These are phyloP conservation scores for Hortiboletus flavorubellus DNA, from an alignment of 768 basidiomycete species.

Conservation along the genomic window DNA sequence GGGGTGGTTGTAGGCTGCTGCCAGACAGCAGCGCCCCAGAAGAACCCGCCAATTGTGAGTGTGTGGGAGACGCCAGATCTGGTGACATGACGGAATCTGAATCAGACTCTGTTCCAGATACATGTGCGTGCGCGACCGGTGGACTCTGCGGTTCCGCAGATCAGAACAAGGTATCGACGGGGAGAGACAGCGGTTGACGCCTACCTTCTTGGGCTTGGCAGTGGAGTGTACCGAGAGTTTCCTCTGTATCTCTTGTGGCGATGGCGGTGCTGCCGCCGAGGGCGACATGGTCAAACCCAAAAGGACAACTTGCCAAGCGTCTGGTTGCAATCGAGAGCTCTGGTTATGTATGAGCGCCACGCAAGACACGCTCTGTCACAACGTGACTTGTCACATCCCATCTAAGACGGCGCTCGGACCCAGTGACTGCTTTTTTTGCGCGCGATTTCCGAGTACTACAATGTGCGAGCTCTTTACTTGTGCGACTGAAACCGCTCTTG, in stretches of 20 bases:
- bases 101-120: conserved; percentile 84
- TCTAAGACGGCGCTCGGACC: conserved; percentile 11
- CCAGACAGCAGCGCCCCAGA: conserved; percentile 29
- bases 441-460: background rate
- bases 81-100: conserved; percentile 69
- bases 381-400: conserved; percentile 20
- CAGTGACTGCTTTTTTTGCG: background rate
- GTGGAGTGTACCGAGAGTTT: conserved; percentile 78
- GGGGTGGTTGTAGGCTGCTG: conserved; percentile 45
- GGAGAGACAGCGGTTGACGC: background rate
- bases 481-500: conserved; percentile 4
- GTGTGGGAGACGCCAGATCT: conserved; percentile 42
- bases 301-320: background rate
- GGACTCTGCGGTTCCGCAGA: conserved; percentile 27
- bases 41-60: conserved; percentile 34
- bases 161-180: conserved; percentile 11
- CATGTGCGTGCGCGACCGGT: conserved; percentile 30
- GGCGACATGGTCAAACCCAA: conserved; percentile 23
- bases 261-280: conserved; percentile 54
- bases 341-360: conserved; percentile 2
- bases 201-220: conserved; percentile 49
- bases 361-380: conserved; percentile 23
- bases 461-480: background rate
- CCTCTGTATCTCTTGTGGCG: conserved; percentile 81
- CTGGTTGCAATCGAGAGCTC: conserved; percentile 15